Evolutionary conservation across 768 basidiomycete species (phyloP).

Genomic region (Lyophyllum atratum): DNA sequence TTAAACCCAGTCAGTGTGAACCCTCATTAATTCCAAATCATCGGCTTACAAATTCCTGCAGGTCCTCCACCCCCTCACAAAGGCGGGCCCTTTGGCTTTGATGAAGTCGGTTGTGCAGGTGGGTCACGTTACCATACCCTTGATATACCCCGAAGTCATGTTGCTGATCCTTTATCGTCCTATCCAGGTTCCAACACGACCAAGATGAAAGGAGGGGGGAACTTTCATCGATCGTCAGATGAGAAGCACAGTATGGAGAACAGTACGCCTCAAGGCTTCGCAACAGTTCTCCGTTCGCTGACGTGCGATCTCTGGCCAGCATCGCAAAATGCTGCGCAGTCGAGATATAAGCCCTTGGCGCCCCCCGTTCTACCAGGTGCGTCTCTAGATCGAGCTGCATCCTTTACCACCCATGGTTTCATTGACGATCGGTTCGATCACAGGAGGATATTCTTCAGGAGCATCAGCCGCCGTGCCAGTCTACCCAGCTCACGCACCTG

Average conservation of each 20-base stretch:
- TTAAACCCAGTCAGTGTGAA: conserved; percentile 10
- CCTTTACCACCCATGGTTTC: conserved; percentile 13
- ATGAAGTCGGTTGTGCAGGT: conserved; percentile 11
- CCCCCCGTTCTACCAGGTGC: conserved; percentile 1
- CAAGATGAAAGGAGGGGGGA: conserved; percentile 18
- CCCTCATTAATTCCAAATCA: background rate
- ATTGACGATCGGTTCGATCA: conserved; percentile 12
- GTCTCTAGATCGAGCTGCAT: background rate
- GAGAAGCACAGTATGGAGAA: conserved; percentile 19
- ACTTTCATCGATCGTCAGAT: conserved; percentile 10
- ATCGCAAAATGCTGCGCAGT: conserved; percentile 7
- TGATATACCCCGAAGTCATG: background rate
- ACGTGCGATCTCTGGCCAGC: conserved; percentile 24
- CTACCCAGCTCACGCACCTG: background rate
- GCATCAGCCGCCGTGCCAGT: background rate
- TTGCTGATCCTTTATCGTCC: conserved; percentile 9
- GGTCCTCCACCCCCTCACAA: conserved; percentile 7
- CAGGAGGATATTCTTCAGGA: background rate
- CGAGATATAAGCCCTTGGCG: conserved; percentile 3
- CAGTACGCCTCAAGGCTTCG: conserved; percentile 21
- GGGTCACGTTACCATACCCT: conserved; percentile 8
- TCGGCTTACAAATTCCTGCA: background rate
- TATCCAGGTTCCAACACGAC: conserved; percentile 9
- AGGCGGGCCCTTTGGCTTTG: conserved; percentile 12
- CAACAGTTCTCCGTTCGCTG: conserved; percentile 16